Percentiles rank a stretch among this genome's conserved stretches.
Evolutionary conservation across 441 rosid species (phyloP).

Genomic region (Gossypium lobatum): DNA sequence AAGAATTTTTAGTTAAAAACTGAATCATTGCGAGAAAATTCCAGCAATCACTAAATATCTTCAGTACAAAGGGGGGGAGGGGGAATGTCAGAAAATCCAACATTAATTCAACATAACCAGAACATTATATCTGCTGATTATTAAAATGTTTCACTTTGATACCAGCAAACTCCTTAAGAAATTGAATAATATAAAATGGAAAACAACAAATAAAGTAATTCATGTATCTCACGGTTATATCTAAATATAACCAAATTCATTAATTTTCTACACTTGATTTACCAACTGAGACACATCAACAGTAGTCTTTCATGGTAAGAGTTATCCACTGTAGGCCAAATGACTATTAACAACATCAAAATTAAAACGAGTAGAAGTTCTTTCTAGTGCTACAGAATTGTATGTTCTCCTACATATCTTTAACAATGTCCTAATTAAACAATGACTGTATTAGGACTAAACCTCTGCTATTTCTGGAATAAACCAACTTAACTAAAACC

Average conservation of each 20-base stretch:
- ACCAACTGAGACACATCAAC: neutral
- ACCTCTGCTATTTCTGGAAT: conserved; percentile 5
- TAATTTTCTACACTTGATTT: neutral
- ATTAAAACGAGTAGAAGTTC: neutral
- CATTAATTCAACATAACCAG: neutral
- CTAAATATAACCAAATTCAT: neutral
- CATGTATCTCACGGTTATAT: neutral
- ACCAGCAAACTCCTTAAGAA: neutral
- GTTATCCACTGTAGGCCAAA: neutral
- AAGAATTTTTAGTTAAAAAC: neutral
- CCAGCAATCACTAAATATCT: neutral
- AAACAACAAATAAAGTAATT: neutral
- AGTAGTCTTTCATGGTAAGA: neutral
- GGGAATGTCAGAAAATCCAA: neutral
- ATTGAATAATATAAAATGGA: neutral
- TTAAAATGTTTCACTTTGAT: neutral
- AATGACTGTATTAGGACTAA: neutral
- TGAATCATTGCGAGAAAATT: neutral
- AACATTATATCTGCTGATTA: neutral
- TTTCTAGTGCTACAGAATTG: neutral
- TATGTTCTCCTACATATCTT: neutral
- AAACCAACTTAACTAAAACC: conserved; percentile 7
- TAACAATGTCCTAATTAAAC: conserved; percentile 4
- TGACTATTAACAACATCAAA: neutral
- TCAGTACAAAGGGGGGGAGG: neutral